phyloP scores from a whole-genome alignment of 495 filamentous ascomycete genomes.

The Neurospora sp. region DNA sequence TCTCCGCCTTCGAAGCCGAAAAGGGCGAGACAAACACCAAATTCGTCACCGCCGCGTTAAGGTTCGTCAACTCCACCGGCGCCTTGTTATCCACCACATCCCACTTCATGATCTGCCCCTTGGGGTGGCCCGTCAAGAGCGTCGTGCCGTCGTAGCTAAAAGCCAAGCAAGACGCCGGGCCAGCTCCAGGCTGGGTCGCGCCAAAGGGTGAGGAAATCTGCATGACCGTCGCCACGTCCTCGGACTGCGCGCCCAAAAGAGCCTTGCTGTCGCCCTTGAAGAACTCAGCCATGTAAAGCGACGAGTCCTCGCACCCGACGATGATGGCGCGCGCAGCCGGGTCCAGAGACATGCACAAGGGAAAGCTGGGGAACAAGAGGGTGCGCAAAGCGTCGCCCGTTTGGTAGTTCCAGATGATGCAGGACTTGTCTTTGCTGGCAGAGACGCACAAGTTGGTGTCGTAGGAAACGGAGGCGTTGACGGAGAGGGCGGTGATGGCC shows the following conservation, averaged over 20 bases:
- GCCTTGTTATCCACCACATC: constrained; percentile 49
- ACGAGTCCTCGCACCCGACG: constrained; percentile 74
- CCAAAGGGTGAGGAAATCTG: constrained; percentile 55
- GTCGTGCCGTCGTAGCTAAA: constrained; percentile 75
- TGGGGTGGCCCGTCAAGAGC: constrained; percentile 70
- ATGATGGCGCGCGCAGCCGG: constrained; percentile 76
- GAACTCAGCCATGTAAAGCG: constrained; percentile 71
- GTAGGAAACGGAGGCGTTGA: constrained; percentile 54
- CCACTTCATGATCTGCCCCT: constrained; percentile 72
- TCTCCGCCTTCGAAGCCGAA: neutral
- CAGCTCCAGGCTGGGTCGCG: constrained; percentile 43
- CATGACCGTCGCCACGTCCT: constrained; percentile 36
- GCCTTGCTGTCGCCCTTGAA: constrained; percentile 40
- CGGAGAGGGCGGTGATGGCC: constrained; percentile 59
- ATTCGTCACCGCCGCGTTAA: constrained; percentile 73
- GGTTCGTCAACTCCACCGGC: constrained; percentile 53
- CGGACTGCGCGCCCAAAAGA: constrained; percentile 47
- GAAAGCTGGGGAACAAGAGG: constrained; percentile 61
- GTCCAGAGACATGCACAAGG: constrained; percentile 67
- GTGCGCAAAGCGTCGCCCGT: constrained; percentile 67
- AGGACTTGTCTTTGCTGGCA: constrained; percentile 68
- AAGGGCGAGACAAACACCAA: constrained; percentile 52
- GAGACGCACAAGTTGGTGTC: constrained; percentile 68
- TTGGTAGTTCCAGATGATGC: constrained; percentile 82
- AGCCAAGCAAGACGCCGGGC: constrained; percentile 50